Evolutionary conservation across 306 rosid genomes (phyloP).

Genomic region (Acacia confusa): DNA sequence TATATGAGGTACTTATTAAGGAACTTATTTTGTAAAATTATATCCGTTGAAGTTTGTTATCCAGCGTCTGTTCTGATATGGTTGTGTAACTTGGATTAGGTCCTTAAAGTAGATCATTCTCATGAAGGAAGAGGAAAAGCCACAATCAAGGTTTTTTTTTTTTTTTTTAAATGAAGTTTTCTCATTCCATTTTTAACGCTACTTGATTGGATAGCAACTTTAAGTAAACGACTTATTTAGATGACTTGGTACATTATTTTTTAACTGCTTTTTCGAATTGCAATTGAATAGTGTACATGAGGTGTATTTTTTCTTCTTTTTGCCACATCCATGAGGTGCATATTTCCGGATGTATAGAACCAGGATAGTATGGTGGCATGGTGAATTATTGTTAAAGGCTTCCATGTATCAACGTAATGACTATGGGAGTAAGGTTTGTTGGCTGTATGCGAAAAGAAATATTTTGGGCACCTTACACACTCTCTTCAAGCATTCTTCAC

Average conservation of each 20-base stretch:
- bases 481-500: conserved; percentile 9
- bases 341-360: neutral
- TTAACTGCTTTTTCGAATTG: neutral
- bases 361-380: conserved; percentile 19
- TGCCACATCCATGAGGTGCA: neutral
- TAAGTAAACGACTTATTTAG: neutral
- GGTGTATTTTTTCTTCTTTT: conserved; percentile 4
- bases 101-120: conserved; percentile 82
- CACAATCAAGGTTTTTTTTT: conserved; percentile 67
- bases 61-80: neutral
- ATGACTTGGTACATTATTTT: conserved; percentile 8
- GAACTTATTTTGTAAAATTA: neutral
- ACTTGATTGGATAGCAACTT: conserved; percentile 1
- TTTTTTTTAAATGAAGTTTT: neutral
- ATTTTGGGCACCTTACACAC: neutral
- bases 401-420: neutral
- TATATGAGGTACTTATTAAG: conserved; percentile 59
- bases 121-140: conserved; percentile 99
- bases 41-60: neutral
- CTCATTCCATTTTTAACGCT: neutral
- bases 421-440: neutral
- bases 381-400: conserved; percentile 25
- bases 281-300: neutral
- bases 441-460: conserved; percentile 13
- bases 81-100: conserved; percentile 44